A percentile compares a stretch with the other conserved stretches of the same genome.
Conservation (phyloP, 768 basidiomycete genomes). For the Artomyces pyxidatus region DNA sequence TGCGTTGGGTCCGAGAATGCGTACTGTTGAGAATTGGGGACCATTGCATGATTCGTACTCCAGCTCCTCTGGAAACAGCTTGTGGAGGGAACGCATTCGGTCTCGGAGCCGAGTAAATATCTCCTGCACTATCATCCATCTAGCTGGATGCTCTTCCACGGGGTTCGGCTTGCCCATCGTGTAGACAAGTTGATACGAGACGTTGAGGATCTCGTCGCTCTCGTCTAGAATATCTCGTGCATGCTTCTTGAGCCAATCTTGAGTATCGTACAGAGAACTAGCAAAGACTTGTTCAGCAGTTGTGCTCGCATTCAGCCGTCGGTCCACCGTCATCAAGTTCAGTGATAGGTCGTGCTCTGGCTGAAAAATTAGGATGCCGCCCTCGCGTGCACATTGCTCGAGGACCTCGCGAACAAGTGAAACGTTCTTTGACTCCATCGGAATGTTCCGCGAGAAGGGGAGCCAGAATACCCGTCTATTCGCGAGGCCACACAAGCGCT, state of each 20-base stretch:
- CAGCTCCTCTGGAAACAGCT: neutral
- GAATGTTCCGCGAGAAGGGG: slow-evolving; percentile 38
- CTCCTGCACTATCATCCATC: slow-evolving; percentile 35
- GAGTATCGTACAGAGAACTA: too few relatives aligned
- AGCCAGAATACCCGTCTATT: slow-evolving; percentile 40
- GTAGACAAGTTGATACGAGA: slow-evolving; percentile 40
- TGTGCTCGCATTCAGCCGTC: neutral
- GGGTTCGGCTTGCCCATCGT: slow-evolving; percentile 30
- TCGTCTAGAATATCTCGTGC: neutral
- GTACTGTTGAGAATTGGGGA: slow-evolving; percentile 1
- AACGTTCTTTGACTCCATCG: slow-evolving; percentile 13
- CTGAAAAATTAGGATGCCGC: slow-evolving; percentile 39
- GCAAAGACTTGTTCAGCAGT: neutral
- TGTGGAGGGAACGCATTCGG: slow-evolving; percentile 1
- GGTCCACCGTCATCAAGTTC: slow-evolving; percentile 38
- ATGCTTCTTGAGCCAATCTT: too few relatives aligned
- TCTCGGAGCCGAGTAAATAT: slow-evolving; percentile 25
- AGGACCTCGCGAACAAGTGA: slow-evolving; percentile 24
- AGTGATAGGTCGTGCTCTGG: slow-evolving; percentile 50
- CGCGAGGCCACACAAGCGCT: slow-evolving; percentile 37
- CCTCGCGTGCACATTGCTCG: slow-evolving; percentile 27
- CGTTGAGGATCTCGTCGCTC: slow-evolving; percentile 31
- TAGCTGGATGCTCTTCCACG: slow-evolving; percentile 32
- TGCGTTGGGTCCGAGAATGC: neutral
- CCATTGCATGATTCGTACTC: neutral